Conservation (phyloP, 2,329 filamentous ascomycete genomes). For the Cordyceps javanica region DNA sequence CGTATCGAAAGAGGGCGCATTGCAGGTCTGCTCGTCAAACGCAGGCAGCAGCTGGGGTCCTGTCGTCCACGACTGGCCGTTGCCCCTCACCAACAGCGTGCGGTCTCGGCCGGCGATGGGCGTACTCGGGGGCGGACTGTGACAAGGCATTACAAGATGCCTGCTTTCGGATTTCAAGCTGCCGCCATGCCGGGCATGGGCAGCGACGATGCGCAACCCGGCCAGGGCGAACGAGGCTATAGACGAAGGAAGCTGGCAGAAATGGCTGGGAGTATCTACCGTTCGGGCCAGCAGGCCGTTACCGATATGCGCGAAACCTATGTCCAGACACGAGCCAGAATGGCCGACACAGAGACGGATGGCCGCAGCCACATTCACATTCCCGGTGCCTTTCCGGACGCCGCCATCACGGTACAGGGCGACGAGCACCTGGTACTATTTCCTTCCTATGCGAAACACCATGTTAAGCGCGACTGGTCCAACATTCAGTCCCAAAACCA, state of each 20-base stretch:
- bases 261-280: conserved; percentile 52
- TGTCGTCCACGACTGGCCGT: conserved; percentile 24
- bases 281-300: conserved; percentile 50
- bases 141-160: conserved; percentile 24
- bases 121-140: conserved; percentile 25
- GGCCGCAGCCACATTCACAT: conserved; percentile 38
- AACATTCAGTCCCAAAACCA: conserved; percentile 20
- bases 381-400: conserved; percentile 76
- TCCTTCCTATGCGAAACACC: conserved; percentile 80
- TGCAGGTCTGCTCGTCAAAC: conserved; percentile 35
- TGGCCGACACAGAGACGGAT: conserved; percentile 23
- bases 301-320: conserved; percentile 55
- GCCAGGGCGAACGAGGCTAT: conserved; percentile 56
- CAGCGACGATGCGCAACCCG: conserved; percentile 22
- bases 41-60: conserved; percentile 39
- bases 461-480: conserved; percentile 47
- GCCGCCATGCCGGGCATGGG: conserved; percentile 14
- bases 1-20: conserved; percentile 42
- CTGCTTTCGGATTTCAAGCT: conserved; percentile 16
- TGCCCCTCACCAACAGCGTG: conserved; percentile 19
- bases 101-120: conserved; percentile 25
- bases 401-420: conserved; percentile 70
- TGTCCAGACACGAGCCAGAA: conserved; percentile 42
- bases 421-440: conserved; percentile 93
- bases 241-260: conserved; percentile 70